Evolutionary conservation across 2,329 filamentous ascomycete species (phyloP), one percentile per base, ranked within the genome.

Genomic region (Calonectria pseudoturangicola): DNA sequence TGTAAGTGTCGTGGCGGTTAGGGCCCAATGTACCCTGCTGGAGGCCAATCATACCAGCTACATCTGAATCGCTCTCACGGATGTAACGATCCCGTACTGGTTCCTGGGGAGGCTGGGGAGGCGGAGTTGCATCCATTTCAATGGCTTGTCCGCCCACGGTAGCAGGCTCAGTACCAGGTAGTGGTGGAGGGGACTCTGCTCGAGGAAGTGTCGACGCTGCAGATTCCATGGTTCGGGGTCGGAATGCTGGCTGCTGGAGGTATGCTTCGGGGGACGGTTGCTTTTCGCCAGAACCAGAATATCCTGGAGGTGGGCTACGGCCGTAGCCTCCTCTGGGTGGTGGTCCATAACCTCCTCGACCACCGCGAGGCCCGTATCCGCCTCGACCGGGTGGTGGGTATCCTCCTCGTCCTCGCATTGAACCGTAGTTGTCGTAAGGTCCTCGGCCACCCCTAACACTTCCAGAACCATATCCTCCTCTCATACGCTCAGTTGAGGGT

Each of bases 81-180:
- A 91, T 82, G 43, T 84, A 83, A 64, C 85, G 85, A 69, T 87
- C 88, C 69, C 87, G 86, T 25, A 85, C 87, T 74, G 85, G 88
- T 16, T 83, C 85, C 47, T 79, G 79, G 16, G 85, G 86, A 16
- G 85, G 86, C 3, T 85, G 74, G 33, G 83, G 84, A 68, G 83
- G 82, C n/a, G 89, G 88, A 67, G 87, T 88, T 41, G 93, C 92
- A 81, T 96, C 93, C 94, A 97, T 96, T 82, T 97, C 95, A 66
- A 95, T 90, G 3, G 93, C 92, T 79, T 93, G 92, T 12, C 92
- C 92, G 15, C 92, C 82, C 41, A 82, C 77, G n/a, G 79, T 75
- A 58, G 83, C 76, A 70, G 85, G 80, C 50, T 86, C 83, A 56
- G 84, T 81, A 47, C 85, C 87, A 3, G 89, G 87, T 25, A 93